phyloP scores from a whole-genome alignment of 2,329 filamentous ascomycete species.

The Metarhizium robertsii region DNA sequence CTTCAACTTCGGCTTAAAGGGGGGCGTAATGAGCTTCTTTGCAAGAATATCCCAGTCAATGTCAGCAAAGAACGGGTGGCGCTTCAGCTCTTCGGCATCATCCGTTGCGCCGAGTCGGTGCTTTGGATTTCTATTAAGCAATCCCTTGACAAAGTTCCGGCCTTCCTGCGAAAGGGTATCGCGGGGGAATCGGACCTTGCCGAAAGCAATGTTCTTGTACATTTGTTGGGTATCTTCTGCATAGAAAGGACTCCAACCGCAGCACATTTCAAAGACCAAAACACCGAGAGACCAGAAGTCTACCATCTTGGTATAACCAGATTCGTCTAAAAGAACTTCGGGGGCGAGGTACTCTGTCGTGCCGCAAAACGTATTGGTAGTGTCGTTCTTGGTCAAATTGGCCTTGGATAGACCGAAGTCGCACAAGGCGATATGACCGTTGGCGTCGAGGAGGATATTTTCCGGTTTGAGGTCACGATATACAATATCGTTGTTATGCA shows the following conservation, averaged over 20 bases:
- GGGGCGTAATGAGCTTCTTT: conserved; percentile 88
- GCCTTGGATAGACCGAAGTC: conserved; percentile 98
- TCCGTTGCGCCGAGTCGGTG: conserved; percentile 84
- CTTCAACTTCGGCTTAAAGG: conserved; percentile 96
- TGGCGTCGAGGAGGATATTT: conserved; percentile 93
- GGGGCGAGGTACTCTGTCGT: conserved; percentile 96
- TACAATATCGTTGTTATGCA: conserved; percentile 95
- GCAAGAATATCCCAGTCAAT: conserved; percentile 84
- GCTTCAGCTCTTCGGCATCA: conserved; percentile 90
- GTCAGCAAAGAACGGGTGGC: conserved; percentile 88
- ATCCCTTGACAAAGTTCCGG: conserved; percentile 93
- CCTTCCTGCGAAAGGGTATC: conserved; percentile 93
- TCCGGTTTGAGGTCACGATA: conserved; percentile 97
- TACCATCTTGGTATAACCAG: conserved; percentile 99
- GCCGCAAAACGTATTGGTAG: conserved; percentile 97
- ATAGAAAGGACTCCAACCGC: conserved; percentile 98
- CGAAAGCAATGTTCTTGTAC: conserved; percentile 99
- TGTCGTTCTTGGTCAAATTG: conserved; percentile 92
- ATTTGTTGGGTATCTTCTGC: conserved; percentile 99
- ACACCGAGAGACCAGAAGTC: conserved; percentile 99
- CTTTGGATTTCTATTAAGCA: conserved; percentile 93
- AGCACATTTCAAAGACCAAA: conserved; percentile 98
- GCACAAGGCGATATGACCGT: conserved; percentile 94
- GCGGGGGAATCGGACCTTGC: conserved; percentile 91
- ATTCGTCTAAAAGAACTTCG: conserved; percentile 89